Evolutionary conservation across 2,329 filamentous ascomycete genomes (phyloP), one percentile per base, ranked within the genome.

Genomic region (Fusarium chuoi): DNA sequence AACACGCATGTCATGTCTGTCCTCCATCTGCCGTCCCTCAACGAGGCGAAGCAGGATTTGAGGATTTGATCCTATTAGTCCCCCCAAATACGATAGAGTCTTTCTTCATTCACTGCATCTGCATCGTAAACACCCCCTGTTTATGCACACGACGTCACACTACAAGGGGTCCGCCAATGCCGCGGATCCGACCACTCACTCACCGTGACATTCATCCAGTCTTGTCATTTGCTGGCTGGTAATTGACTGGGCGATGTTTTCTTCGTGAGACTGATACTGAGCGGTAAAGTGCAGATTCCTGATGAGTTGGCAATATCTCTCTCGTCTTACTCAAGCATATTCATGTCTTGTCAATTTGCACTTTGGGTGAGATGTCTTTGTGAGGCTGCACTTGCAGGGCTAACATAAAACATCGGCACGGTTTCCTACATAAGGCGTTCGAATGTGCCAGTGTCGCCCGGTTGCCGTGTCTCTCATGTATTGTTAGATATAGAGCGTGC

Each of bases 211-310:
- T 59, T 45, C 51, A 36, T 66, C 44, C 41, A 39, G 61, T 46
- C 35, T 57, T 57, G 30, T 52, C 26, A 71, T 67, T 72, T 68
- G 58, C 30, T 52, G 55, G 46, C 38, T 46, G 52, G 54, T 55
- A 18, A 41, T n/a, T 28, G 22, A 55, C 51, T 55, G 51, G 26
- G 20, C 36, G 36, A 30, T 30, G 8, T 28, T 26, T 24, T 30
- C 30, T 55, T 55, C 51, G 36, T 55, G 49, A 24, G 26, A 44
- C 30, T 35, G 35, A 52, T 39, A 36, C 17, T 38, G 30, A 62
- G 46, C 67, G 67, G 55, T 33, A 35, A 60, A 64, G 49, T 68
- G 71, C 71, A 71, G 42, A 12, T 62, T n/a, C 5, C 10, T n/a
- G 22, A 54, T 64, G 48, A 46, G 49, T 30, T 56, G 58, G 65